A percentile compares a stretch with the other conserved stretches of the same genome.
Evolutionary conservation across 305 asterid genomes (phyloP).

Genomic region (Plantago coronopus): DNA sequence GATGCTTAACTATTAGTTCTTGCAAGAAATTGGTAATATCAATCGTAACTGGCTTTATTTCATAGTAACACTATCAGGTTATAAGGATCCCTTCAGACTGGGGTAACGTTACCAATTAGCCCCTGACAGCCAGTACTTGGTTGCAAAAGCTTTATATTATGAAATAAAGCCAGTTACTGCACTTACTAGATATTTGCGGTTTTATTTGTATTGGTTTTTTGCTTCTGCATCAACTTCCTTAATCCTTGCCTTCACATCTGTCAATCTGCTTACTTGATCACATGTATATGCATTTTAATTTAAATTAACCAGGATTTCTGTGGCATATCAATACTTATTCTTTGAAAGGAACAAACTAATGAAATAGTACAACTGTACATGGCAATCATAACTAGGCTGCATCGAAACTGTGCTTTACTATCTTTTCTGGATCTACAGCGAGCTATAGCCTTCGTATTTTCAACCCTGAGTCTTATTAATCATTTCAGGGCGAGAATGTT

Average conservation of each 20-base stretch:
- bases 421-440: constrained; percentile 13
- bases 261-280: constrained; percentile 8
- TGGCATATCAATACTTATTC: too few species aligned
- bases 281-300: constrained; percentile 3
- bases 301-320: neutral
- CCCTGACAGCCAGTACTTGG: too few species aligned
- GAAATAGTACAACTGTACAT: constrained; percentile 1
- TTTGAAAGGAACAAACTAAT: neutral
- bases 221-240: constrained; percentile 8
- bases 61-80: neutral
- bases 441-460: constrained; percentile 21
- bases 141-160: too few species aligned
- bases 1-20: too few species aligned
- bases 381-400: constrained; percentile 13
- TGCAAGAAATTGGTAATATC: neutral
- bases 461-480: constrained; percentile 21
- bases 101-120: too few species aligned
- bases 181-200: neutral
- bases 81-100: too few species aligned
- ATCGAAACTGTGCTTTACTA: constrained; percentile 19
- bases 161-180: too few species aligned
- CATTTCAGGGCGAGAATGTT: constrained; percentile 81
- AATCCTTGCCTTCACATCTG: constrained; percentile 10
- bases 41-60: neutral
- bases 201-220: constrained; percentile 7